Conservation (phyloP, 2,329 filamentous ascomycete species). For the Immersiporthe knoxdaviesiana region DNA sequence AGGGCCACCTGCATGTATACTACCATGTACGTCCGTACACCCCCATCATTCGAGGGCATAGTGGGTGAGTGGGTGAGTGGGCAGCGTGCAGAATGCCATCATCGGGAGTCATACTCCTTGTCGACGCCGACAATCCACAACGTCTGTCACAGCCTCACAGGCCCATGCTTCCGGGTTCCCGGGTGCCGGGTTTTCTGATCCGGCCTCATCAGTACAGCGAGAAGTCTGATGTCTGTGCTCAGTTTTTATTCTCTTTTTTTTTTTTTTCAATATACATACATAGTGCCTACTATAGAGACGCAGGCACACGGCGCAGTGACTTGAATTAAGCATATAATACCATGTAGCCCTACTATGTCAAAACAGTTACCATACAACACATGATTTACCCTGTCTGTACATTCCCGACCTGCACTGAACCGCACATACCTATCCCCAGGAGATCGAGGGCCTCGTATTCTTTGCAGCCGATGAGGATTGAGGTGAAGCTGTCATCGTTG, state of each 20-base stretch:
- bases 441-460: neutral
- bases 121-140: neutral
- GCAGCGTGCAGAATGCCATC: neutral
- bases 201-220: neutral
- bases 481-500: neutral
- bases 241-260: neutral
- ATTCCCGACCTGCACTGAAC: neutral
- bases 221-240: neutral
- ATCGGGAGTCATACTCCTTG: neutral
- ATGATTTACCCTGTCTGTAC: too few relatives aligned
- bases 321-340: neutral
- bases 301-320: conserved; percentile 3
- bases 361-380: too few relatives aligned
- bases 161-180: neutral
- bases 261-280: neutral
- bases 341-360: too few relatives aligned
- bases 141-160: neutral
- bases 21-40: too few relatives aligned
- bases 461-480: neutral
- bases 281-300: neutral
- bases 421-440: neutral
- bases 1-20: neutral
- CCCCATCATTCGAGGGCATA: neutral
- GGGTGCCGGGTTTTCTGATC: neutral
- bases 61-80: neutral